Evolutionary conservation across 2,329 filamentous ascomycete genomes (phyloP).

Genomic region (Fusarium papillatum): DNA sequence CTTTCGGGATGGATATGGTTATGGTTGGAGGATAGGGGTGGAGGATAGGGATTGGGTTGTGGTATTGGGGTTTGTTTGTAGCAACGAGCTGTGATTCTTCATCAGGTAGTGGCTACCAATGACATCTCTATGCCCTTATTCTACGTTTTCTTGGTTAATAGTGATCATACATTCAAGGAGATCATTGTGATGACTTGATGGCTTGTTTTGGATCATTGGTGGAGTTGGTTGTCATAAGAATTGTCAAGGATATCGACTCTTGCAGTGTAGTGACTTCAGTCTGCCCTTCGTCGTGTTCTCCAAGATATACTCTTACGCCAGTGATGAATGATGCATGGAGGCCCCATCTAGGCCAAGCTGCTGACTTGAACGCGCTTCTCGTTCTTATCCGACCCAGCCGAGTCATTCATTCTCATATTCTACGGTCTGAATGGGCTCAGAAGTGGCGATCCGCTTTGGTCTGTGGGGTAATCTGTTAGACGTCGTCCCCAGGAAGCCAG

Average conservation of each 20-base stretch:
- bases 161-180: neutral
- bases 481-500: rapidly evolving
- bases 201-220: neutral
- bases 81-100: neutral
- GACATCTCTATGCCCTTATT: neutral
- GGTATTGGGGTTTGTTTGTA: neutral
- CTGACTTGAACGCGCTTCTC: neutral
- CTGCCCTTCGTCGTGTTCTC: neutral
- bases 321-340: rapidly evolving
- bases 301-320: neutral
- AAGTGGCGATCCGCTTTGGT: neutral
- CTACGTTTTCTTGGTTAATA: neutral
- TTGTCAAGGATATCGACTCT: too few relatives aligned
- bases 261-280: neutral
- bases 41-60: neutral
- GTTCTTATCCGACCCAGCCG: neutral
- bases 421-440: neutral
- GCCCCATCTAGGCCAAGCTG: neutral
- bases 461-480: neutral
- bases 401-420: neutral
- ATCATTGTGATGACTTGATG: neutral
- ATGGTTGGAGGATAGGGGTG: neutral
- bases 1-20: neutral
- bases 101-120: neutral
- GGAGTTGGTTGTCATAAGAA: too few relatives aligned